Evolutionary conservation across 129 eudicot species (phyloP).

Genomic region (Arctium lappa): DNA sequence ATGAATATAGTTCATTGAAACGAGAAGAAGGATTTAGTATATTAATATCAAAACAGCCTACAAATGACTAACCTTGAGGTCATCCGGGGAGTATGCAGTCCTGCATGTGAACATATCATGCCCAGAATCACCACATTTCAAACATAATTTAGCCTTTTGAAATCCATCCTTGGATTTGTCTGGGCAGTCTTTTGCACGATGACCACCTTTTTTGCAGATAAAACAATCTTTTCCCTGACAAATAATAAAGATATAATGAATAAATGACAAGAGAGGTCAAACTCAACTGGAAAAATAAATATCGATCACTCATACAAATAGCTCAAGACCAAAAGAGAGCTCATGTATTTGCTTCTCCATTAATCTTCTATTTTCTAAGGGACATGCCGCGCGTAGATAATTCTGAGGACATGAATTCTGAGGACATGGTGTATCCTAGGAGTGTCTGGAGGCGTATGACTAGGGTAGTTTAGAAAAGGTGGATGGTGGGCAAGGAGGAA

Average conservation of each 20-base stretch:
- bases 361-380: background rate
- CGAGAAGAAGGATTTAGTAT: background rate
- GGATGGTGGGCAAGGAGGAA: no score
- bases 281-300: background rate
- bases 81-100: conserved; percentile 50
- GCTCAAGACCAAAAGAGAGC: background rate
- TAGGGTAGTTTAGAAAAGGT: no score
- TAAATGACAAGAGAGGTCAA: background rate
- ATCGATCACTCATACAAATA: background rate
- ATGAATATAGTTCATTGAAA: background rate
- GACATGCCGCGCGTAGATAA: background rate
- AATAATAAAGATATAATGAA: background rate
- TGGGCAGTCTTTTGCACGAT: conserved; percentile 84
- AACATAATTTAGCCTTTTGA: conserved; percentile 44
- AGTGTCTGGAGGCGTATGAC: no score
- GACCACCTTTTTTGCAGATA: conserved; percentile 73
- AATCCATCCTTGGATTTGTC: conserved; percentile 33
- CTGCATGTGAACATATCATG: conserved; percentile 75
- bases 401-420: no score
- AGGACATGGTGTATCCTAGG: no score
- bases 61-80: conserved; percentile 54
- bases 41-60: background rate
- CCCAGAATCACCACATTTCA: conserved; percentile 81
- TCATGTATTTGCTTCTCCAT: background rate
- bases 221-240: conserved; percentile 65